Evolutionary conservation across 495 filamentous ascomycete species (phyloP).

Genomic region (Penicillium odoratum): DNA sequence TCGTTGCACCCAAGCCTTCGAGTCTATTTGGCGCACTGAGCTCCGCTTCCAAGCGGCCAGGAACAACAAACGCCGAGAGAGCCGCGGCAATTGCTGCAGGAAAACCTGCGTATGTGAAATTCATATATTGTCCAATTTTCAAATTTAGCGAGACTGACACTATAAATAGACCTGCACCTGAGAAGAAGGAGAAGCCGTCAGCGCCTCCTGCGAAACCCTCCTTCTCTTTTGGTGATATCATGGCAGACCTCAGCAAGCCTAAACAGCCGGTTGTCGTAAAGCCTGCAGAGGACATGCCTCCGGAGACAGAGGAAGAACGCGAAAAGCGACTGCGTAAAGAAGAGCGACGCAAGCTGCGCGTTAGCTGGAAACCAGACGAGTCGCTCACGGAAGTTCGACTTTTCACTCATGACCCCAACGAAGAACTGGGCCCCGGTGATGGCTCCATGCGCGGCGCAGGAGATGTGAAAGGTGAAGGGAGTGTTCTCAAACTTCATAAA

Average conservation of each 20-base stretch:
- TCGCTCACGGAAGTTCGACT: slow-evolving; percentile 69
- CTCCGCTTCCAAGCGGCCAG: slow-evolving; percentile 62
- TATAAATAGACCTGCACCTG: slow-evolving; percentile 27
- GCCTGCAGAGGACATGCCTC: slow-evolving; percentile 51
- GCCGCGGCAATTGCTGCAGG: slow-evolving; percentile 49
- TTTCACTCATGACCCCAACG: slow-evolving; percentile 79
- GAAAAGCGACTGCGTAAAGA: slow-evolving; percentile 77
- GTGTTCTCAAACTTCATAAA: slow-evolving; percentile 73
- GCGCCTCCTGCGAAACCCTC: slow-evolving; percentile 43
- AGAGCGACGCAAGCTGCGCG: slow-evolving; percentile 67
- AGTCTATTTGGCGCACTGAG: slow-evolving; percentile 58
- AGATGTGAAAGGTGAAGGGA: slow-evolving; percentile 75
- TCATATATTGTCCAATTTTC: not conserved
- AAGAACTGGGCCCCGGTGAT: slow-evolving; percentile 70
- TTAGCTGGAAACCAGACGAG: slow-evolving; percentile 70
- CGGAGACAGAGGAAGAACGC: slow-evolving; percentile 77
- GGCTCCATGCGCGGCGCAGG: slow-evolving; percentile 66
- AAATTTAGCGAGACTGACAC: slow-evolving; percentile 18
- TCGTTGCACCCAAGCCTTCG: slow-evolving; percentile 56
- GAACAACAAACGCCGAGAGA: slow-evolving; percentile 55
- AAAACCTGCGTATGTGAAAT: slow-evolving; percentile 41
- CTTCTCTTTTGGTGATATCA: slow-evolving; percentile 56
- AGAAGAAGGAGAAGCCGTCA: slow-evolving; percentile 42
- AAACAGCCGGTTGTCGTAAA: slow-evolving; percentile 57
- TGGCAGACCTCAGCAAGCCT: slow-evolving; percentile 67